Evolutionary conservation across 805 yeast genomes (phyloP).

Genomic region (Lipomyces mesembrius): DNA sequence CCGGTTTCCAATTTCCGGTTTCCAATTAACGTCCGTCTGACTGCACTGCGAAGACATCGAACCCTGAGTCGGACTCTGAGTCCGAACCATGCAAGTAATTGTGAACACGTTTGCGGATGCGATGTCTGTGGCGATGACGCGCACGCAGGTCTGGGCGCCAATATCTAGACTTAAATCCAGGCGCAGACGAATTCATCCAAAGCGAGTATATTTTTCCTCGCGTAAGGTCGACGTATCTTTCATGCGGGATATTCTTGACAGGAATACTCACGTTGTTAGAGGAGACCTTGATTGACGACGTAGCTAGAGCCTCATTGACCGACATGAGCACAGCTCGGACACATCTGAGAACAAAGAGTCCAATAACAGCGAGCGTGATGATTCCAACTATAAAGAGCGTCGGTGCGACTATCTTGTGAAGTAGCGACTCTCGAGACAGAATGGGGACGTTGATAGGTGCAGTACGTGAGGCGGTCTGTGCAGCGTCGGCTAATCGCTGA

Average conservation of each 20-base stretch:
- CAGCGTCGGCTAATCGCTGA: neutral
- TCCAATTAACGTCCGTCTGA: neutral
- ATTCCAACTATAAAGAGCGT: neutral
- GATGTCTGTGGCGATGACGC: neutral
- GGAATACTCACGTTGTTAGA: conserved; percentile 6
- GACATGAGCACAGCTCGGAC: neutral
- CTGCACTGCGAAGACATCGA: neutral
- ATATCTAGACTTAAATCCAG: conserved; percentile 18
- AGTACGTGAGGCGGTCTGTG: neutral
- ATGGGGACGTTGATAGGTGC: neutral
- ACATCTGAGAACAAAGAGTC: neutral
- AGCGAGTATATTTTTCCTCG: conserved; percentile 1
- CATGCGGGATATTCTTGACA: conserved; percentile 17
- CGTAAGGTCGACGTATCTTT: conserved; percentile 13
- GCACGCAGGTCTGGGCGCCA: conserved; percentile 2
- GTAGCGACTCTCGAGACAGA: neutral
- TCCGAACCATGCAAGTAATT: neutral
- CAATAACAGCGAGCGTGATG: neutral
- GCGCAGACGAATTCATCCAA: conserved; percentile 13
- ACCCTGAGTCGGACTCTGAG: neutral
- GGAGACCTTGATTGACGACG: neutral
- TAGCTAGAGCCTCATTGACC: neutral
- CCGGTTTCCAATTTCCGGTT: neutral
- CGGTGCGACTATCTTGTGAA: neutral
- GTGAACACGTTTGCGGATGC: neutral